Percentiles rank a stretch among this genome's conserved stretches.
Conservation (phyloP, 371 early-diverging fungal genomes). For the Polyrhizophydium stewartii region DNA sequence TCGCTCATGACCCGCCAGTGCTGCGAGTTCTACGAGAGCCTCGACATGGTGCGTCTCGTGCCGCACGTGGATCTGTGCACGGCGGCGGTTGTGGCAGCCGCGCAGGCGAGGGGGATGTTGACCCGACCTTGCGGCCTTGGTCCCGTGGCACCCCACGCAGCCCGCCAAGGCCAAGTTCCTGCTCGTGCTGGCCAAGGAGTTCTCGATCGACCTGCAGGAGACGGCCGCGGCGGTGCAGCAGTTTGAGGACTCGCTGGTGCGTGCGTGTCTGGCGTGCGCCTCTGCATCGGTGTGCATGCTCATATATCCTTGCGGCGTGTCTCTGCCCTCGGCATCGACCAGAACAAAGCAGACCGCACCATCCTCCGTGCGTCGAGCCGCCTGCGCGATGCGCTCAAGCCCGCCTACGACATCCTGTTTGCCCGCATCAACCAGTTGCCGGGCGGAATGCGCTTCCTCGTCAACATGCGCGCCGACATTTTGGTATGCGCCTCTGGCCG, state of each 20-base stretch:
- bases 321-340: no score
- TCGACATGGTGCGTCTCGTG: slow-evolving; percentile 35
- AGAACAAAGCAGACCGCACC: slow-evolving; percentile 27
- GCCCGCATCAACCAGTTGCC: slow-evolving; percentile 67
- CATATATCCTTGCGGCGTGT: slow-evolving; percentile 21
- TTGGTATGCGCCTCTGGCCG: slow-evolving; percentile 37
- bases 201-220: slow-evolving; percentile 35
- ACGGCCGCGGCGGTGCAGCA: not conserved
- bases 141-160: slow-evolving; percentile 11
- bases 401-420: slow-evolving; percentile 63
- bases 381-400: slow-evolving; percentile 58
- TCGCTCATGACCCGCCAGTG: slow-evolving; percentile 54
- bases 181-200: slow-evolving; percentile 54
- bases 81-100: no score
- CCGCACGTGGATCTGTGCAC: no score
- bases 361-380: slow-evolving; percentile 46
- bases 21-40: slow-evolving; percentile 57
- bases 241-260: not conserved
- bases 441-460: slow-evolving; percentile 69
- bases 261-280: not conserved
- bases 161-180: slow-evolving; percentile 50
- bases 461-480: slow-evolving; percentile 68
- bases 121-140: no score
- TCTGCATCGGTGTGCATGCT: slow-evolving; percentile 19
- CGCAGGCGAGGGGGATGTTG: no score